phyloP scores from a whole-genome alignment of 345 rosid genomes.

The Salix arbutifolia region DNA sequence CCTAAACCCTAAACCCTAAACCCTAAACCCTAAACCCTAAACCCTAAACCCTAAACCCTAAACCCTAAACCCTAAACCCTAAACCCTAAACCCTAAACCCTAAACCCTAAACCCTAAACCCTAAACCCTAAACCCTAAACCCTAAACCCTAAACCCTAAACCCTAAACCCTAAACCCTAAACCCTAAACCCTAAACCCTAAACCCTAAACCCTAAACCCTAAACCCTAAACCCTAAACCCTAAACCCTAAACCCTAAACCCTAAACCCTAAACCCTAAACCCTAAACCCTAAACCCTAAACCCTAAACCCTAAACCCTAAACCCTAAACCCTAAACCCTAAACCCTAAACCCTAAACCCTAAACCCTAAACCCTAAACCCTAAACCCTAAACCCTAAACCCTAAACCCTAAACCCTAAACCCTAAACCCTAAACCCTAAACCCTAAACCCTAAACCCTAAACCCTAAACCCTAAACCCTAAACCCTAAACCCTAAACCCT shows the following conservation, averaged over 20 bases:
- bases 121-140: slow-evolving; percentile 19
- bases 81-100: slow-evolving; percentile 22
- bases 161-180: slow-evolving; percentile 27
- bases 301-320: slow-evolving; percentile 24
- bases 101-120: slow-evolving; percentile 20
- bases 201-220: slow-evolving; percentile 20
- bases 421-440: not conserved
- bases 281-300: slow-evolving; percentile 28
- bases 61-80: slow-evolving; percentile 18
- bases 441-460: slow-evolving; percentile 1
- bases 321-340: slow-evolving; percentile 24
- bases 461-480: not conserved
- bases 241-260: slow-evolving; percentile 22
- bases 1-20: slow-evolving; percentile 5
- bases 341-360: slow-evolving; percentile 21
- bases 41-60: slow-evolving; percentile 20
- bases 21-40: slow-evolving; percentile 21
- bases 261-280: slow-evolving; percentile 24
- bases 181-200: slow-evolving; percentile 22
- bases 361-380: slow-evolving; percentile 26
- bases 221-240: slow-evolving; percentile 26
- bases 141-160: slow-evolving; percentile 29
- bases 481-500: slow-evolving; percentile 8
- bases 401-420: slow-evolving; percentile 16
- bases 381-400: slow-evolving; percentile 21